Base-by-base conservation (phyloP, 75 land plant genomes). In the Picea glauca region DNA sequence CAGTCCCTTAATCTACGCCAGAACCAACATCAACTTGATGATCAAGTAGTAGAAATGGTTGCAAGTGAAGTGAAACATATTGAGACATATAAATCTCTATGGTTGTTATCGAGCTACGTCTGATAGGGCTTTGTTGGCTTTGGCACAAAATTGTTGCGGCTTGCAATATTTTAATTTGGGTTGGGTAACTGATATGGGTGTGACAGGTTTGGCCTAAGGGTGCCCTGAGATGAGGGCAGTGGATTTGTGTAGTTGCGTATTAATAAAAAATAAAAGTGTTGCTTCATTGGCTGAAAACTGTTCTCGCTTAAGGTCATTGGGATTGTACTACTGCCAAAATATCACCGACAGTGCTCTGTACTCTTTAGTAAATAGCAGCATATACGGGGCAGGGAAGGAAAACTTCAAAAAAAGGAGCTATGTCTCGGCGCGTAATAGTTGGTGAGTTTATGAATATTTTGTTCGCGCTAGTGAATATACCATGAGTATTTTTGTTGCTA, bases 331-430 rank as follows among this genome's bases (percentile, higher is more conserved):
- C 84, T 98, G 98, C 70, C 88, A 86, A 76, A 93, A 93, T 88
- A 98, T 98, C 66, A 98, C 96, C 1, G 99, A 94, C 81, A 68
- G 76, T 38, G 91, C 98, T 68, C 94, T 98, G 94, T 94, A 98
- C 77, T 88, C 99, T 0, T 81, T 98, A 12, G 87, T 77, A 5
- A 80, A 79, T 61, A 85, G 66, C 76, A 76, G 81, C 58, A 85
- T 85, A 50, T 76, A 40, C 17, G 60, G 87, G 30, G 21, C 58
- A 43, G 5, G 46, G 3, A 43, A 43, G 46, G 46, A 43, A 43
- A 86, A 82, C 7, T n/a, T n/a, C n/a, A n/a, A n/a, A n/a, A n/a
- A n/a, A n/a, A n/a, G n/a, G n/a, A n/a, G n/a, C n/a, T n/a, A n/a
- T n/a, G n/a, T n/a, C n/a, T n/a, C n/a, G n/a, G n/a, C n/a, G n/a